Percentiles rank a stretch among this genome's conserved stretches.
Conservation (phyloP, 2,329 filamentous ascomycete species). For the Arthrobotrys sinensis region DNA sequence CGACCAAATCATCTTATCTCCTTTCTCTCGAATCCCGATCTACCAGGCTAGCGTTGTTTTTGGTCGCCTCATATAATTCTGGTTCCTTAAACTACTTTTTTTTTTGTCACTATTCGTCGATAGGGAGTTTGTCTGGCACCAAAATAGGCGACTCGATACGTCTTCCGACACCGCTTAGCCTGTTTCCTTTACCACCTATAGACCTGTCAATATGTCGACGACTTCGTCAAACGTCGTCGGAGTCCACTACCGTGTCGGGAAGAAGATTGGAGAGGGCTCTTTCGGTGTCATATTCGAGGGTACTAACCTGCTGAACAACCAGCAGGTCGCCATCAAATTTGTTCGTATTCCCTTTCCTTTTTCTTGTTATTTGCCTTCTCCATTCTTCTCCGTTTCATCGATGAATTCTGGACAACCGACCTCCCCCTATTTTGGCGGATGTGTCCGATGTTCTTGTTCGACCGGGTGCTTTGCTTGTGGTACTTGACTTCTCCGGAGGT, state of each 20-base stretch:
- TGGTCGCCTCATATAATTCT: not conserved
- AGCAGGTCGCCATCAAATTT: conserved; percentile 99
- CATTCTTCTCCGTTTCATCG: not conserved
- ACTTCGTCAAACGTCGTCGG: conserved; percentile 94
- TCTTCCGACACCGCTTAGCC: conserved; percentile 49
- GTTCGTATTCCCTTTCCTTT: conserved; percentile 72
- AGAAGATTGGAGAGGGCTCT: conserved; percentile 99
- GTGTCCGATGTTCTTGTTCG: conserved; percentile 13
- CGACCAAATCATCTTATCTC: not conserved
- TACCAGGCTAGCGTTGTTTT: conserved; percentile 20
- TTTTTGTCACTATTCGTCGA: conserved; percentile 14
- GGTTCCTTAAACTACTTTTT: conserved; percentile 4
- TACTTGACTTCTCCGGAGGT: conserved; percentile 30
- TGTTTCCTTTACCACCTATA: conserved; percentile 77
- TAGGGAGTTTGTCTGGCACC: conserved; percentile 48
- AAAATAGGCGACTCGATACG: conserved; percentile 58
- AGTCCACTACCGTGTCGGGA: conserved; percentile 97
- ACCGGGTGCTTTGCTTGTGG: conserved; percentile 18
- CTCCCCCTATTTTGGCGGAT: not conserved
- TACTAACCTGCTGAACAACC: conserved; percentile 98
- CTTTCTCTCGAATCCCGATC: conserved; percentile 49
- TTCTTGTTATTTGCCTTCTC: conserved; percentile 14
- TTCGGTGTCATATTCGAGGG: conserved; percentile 99
- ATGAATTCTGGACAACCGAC: conserved; percentile 1
- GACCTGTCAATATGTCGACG: conserved; percentile 68